A percentile compares a stretch with the other conserved stretches of the same genome.
phyloP scores from a whole-genome alignment of 1,284 basidiomycete species.

The Thelephora terrestris region DNA sequence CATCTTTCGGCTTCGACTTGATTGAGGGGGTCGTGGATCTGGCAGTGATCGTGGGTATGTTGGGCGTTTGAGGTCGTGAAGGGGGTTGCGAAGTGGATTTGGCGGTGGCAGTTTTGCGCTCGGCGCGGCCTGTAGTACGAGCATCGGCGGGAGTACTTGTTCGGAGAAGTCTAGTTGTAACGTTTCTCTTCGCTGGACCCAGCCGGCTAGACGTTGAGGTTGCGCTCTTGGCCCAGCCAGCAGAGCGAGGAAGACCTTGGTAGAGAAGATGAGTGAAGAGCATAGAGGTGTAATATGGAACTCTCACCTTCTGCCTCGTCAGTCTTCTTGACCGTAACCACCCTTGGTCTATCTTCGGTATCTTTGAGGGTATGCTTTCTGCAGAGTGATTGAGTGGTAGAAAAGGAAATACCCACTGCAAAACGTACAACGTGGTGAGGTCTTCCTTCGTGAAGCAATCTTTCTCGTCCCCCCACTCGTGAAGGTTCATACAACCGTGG shows the following conservation, averaged over 20 bases:
- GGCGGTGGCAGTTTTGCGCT: constrained; percentile 25
- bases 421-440: constrained; percentile 72
- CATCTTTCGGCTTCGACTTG: constrained; percentile 34
- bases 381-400: constrained; percentile 13
- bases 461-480: constrained; percentile 98
- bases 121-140: constrained; percentile 25
- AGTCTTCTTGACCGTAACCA: constrained; percentile 35
- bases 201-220: constrained; percentile 8
- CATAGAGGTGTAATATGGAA: constrained; percentile 9
- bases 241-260: constrained; percentile 65
- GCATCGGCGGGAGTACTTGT: constrained; percentile 19
- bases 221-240: constrained; percentile 71
- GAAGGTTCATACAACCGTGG: constrained; percentile 86
- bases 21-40: constrained; percentile 37
- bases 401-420: constrained; percentile 2
- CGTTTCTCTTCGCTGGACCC: neutral
- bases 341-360: constrained; percentile 55
- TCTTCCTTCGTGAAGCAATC: constrained; percentile 95
- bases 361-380: constrained; percentile 87
- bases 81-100: constrained; percentile 45
- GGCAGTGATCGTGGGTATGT: constrained; percentile 26
- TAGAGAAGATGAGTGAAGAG: neutral
- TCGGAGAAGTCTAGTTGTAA: neutral
- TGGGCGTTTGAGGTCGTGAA: constrained; percentile 56
- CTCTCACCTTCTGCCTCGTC: constrained; percentile 56